Base-by-base conservation (phyloP, 2,329 filamentous ascomycete species). In the Arachnomyces sp. region DNA sequence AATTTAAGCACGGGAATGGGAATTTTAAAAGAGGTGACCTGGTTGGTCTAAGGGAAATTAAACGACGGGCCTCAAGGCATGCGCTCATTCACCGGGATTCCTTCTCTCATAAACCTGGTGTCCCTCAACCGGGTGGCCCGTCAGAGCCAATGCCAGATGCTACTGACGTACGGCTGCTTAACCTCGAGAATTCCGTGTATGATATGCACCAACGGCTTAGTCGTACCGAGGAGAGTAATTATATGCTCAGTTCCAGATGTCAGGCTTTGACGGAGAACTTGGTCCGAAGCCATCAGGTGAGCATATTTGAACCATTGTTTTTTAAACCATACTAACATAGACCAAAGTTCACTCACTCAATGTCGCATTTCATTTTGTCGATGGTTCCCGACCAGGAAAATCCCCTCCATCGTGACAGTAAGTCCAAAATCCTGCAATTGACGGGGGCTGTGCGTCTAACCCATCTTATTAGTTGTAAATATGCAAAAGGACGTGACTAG, bases 1-100 rank as follows among this genome's bases (percentile, higher is more conserved):
- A 98, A 60, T 98, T 98, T 64, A 96, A 95, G 64, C 92, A 98
- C 58, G 92, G 92, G 39, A 93, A 90, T 55, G 90, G 90, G 39
- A 96, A 84, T 60, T 98, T 98, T 70, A 96, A 94, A 65, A 81
- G 89, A 49, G 92, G 92, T 29, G 90, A 98, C 60, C 70, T 98
- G 16, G 81, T 90, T 37, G 88, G 90, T 6, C 67, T 98, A 45
- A 78, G 92, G 32, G 92, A 98, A 58, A 98, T 98, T 64, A 95
- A 95, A 65, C 82, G 92, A 46, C 79, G 92, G 45, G 90, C 92
- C 13, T 96, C 90, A 28, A 77, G 92, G 46, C 92, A 96, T 66
- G 83, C 90, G 16, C 73, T 96, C 40, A 93, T 95, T 16, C 88
- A 96, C 58, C 79, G 90, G 51, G 92, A 96, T 57, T 84, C 82